A percentile compares a stretch with the other conserved stretches of the same genome.
Evolutionary conservation across 176 grass and related monocot genomes (phyloP).

Genomic region (Hyparrhenia diplandra): DNA sequence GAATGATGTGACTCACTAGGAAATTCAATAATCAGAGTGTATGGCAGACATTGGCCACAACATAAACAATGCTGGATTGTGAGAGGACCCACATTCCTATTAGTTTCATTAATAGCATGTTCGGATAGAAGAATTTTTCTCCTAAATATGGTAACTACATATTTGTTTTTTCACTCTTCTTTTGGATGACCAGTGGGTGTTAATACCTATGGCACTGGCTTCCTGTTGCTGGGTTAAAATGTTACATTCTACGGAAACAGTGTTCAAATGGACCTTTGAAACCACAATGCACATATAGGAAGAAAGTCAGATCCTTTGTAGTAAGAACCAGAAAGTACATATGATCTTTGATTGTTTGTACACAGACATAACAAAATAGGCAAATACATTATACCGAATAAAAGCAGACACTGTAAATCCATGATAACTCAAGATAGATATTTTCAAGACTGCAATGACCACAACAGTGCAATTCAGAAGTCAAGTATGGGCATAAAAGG

Average conservation of each 20-base stretch:
- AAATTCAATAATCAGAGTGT: slow-evolving; percentile 4
- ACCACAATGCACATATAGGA: not conserved
- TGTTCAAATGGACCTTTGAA: slow-evolving; percentile 4
- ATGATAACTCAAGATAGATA: slow-evolving; percentile 13
- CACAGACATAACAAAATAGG: not conserved
- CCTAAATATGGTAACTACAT: not conserved
- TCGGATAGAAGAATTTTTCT: not conserved
- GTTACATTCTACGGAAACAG: slow-evolving; percentile 6
- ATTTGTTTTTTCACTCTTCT: not conserved
- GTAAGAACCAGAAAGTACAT: slow-evolving; percentile 13
- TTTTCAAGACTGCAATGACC: not conserved
- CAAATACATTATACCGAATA: not conserved
- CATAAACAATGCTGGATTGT: not conserved
- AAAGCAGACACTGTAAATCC: not conserved
- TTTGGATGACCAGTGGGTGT: not conserved
- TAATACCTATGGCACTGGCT: not conserved
- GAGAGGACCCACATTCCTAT: not conserved
- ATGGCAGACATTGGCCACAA: not conserved
- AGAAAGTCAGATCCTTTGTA: slow-evolving; percentile 20
- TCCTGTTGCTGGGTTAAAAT: not conserved
- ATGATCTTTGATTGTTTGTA: slow-evolving; percentile 19
- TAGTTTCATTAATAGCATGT: not conserved
- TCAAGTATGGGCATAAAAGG: slow-evolving; percentile 5
- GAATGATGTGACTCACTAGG: not conserved
- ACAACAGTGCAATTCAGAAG: not conserved